Base-by-base conservation (phyloP, 2,329 filamentous ascomycete species). In the Arthrobotrys musiformis region DNA sequence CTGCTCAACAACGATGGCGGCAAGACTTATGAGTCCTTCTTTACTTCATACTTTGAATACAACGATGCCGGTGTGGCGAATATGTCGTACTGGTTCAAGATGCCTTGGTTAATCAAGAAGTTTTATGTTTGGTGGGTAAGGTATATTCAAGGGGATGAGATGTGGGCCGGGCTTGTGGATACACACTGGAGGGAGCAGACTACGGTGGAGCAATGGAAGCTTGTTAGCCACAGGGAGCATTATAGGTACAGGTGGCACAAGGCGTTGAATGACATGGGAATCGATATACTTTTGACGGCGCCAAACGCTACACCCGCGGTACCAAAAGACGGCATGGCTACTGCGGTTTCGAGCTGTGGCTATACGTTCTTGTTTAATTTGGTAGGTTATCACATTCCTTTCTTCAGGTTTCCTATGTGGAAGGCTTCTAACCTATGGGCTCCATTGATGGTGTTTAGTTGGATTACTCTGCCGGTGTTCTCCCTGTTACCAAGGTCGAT, bases 331-430 rank as follows among this genome's bases (percentile, higher is more conserved):
- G 93, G 90, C 0, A 97, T 97, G 93, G 89, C 89, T 79, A 90
- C 94, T 80, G 93, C 93, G 1, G 90, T 95, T 50, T 92, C 91
- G 78, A 93, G 90, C 79, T 97, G 94, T 81, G 93, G 93, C 0
- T 97, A 98, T 82, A 97, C 94, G 0, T 97, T 97, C 82, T 84
- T 97, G 69, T 98, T 95, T 85, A 97, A 97, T 81, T 79, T 97
- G 81, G 90, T 92, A 85, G 84, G 89, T 85, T 5, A 42, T 8
- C 15, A 46, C 44, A n/a, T 33, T 40, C 33, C 64, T 7, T 17
- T 22, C 7, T 22, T 15, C 7, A 13, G 17, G 37, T 70, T 30
- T 28, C 13, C 2, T n/a, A 30, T 58, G 77, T 69, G 40, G 77
- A 79, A 62, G 80, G 26, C 26, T n/a, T 42, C 28, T 26, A 42